phyloP scores from a whole-genome alignment of 202 grass and related monocot species.

The Schoenoplectus triqueter region DNA sequence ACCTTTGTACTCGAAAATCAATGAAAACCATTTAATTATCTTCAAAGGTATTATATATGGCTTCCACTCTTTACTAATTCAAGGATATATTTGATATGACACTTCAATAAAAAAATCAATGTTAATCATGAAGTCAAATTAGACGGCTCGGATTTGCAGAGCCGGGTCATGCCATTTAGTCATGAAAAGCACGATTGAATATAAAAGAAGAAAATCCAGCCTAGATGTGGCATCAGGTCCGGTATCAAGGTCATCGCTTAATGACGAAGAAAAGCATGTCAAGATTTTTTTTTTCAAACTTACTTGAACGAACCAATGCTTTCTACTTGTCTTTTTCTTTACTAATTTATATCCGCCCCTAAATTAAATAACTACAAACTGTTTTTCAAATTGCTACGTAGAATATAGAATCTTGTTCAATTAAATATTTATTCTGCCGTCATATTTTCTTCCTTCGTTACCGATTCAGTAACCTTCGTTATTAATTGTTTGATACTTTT shows the following conservation, averaged over 20 bases:
- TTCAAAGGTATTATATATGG: too few relatives aligned
- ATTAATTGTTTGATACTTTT: too few relatives aligned
- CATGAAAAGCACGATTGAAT: slow-evolving; percentile 10
- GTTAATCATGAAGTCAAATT: background rate
- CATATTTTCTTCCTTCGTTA: background rate
- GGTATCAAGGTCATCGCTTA: slow-evolving; percentile 30
- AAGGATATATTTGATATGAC: background rate
- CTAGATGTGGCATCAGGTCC: background rate
- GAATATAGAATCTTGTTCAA: background rate
- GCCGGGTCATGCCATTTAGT: background rate
- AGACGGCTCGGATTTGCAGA: background rate
- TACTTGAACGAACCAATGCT: slow-evolving; percentile 26
- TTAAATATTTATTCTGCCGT: background rate
- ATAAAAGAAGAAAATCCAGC: slow-evolving; percentile 23
- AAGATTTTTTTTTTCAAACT: background rate
- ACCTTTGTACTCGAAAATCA: too few relatives aligned
- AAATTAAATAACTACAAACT: background rate
- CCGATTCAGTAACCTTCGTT: too few relatives aligned
- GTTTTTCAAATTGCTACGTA: slow-evolving; percentile 5
- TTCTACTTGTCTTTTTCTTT: slow-evolving; percentile 10
- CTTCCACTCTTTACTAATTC: background rate
- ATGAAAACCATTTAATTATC: too few relatives aligned
- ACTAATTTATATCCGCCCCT: too few relatives aligned
- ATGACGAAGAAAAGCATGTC: slow-evolving; percentile 36
- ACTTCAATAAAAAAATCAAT: background rate